These are phyloP conservation scores for Rosellinia necatrix DNA, from an alignment of 2,329 filamentous ascomycete species.

Conservation along the genomic window DNA sequence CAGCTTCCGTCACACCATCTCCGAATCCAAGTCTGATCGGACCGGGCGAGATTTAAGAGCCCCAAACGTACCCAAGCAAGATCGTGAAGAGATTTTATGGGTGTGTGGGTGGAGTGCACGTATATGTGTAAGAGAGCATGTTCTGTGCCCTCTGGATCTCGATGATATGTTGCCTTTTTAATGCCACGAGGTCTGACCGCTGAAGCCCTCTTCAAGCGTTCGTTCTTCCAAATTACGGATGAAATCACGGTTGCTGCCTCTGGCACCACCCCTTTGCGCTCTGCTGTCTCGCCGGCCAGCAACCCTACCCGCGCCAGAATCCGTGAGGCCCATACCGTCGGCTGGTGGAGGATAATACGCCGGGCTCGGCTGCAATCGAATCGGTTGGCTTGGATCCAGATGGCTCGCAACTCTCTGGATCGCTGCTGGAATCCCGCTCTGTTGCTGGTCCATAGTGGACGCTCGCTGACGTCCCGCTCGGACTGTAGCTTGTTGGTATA, in stretches of 20 bases:
- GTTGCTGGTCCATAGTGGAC: conserved; percentile 94
- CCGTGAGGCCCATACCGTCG: conserved; percentile 73
- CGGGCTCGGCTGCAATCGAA: conserved; percentile 90
- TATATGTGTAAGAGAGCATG: conserved; percentile 8
- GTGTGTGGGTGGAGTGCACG: conserved; percentile 11
- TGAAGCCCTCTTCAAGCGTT: conserved; percentile 87
- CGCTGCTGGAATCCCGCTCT: conserved; percentile 87
- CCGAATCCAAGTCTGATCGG: background rate
- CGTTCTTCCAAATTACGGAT: conserved; percentile 94
- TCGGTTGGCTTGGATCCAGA: conserved; percentile 91
- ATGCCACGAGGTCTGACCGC: conserved; percentile 67
- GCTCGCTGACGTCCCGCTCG: conserved; percentile 84
- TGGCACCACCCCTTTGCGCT: conserved; percentile 59
- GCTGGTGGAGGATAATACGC: conserved; percentile 95
- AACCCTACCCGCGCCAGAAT: conserved; percentile 58
- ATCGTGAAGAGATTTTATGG: conserved; percentile 11
- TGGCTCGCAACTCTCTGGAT: conserved; percentile 96
- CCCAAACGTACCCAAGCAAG: conserved; percentile 20
- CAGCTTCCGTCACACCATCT: background rate
- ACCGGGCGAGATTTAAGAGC: background rate
- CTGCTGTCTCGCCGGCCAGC: conserved; percentile 78
- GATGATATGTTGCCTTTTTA: conserved; percentile 53
- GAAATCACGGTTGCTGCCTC: conserved; percentile 78
- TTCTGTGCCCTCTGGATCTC: conserved; percentile 14
- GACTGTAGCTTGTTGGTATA: conserved; percentile 79